These are phyloP conservation scores for Gamsiella multidivaricata DNA, from an alignment of 192 early-diverging fungal genomes.

Conservation along the genomic window DNA sequence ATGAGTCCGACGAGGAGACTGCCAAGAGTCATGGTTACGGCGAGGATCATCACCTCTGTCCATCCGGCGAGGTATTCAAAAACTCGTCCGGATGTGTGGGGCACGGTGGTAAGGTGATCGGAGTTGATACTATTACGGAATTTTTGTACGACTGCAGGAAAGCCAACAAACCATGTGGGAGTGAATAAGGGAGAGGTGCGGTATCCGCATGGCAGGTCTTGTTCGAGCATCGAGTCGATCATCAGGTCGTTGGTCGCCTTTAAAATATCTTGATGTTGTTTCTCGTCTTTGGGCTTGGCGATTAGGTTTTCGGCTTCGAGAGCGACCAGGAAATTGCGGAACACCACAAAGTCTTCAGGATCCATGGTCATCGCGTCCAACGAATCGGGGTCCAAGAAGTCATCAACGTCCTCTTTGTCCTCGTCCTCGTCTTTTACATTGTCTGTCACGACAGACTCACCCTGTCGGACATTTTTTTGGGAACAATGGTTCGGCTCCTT, in stretches of 20 bases:
- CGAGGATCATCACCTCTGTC: slow-evolving; percentile 37
- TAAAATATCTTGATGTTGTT: neutral
- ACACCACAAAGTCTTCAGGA: slow-evolving; percentile 53
- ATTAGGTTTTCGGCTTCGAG: slow-evolving; percentile 23
- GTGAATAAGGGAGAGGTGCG: neutral
- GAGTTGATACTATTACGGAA: neutral
- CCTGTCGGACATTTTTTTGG: neutral
- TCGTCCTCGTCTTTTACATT: slow-evolving; percentile 1
- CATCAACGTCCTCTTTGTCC: slow-evolving; percentile 7
- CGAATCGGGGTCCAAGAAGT: slow-evolving; percentile 23
- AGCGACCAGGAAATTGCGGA: slow-evolving; percentile 29
- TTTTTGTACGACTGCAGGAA: neutral
- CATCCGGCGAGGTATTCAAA: slow-evolving; percentile 27
- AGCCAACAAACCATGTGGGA: neutral
- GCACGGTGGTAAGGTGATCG: neutral
- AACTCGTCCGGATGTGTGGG: neutral
- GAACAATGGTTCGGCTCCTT: too few relatives aligned
- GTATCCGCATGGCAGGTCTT: slow-evolving; percentile 13
- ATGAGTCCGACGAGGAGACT: slow-evolving; percentile 27
- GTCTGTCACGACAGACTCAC: neutral
- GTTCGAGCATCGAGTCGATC: slow-evolving; percentile 17
- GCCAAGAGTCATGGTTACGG: slow-evolving; percentile 26
- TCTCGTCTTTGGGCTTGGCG: neutral
- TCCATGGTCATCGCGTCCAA: slow-evolving; percentile 49
- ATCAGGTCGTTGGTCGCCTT: slow-evolving; percentile 10